Evolutionary conservation across 1,139 yeast species (phyloP).

Genomic region (Zygotorulaspora mrakii): DNA sequence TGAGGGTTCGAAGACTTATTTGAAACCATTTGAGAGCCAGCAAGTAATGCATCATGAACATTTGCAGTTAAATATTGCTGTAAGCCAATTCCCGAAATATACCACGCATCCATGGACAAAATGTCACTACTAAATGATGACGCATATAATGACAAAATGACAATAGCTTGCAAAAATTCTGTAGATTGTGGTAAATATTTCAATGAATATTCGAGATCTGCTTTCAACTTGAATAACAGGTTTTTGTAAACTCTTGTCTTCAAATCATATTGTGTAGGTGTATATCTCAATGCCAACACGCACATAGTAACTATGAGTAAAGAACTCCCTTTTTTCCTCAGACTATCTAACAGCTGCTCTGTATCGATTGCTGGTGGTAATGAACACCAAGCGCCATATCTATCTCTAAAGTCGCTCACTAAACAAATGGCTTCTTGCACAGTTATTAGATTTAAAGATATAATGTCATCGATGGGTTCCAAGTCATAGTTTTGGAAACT

Average conservation of each 20-base stretch:
- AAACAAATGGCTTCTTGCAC: slow-evolving; percentile 48
- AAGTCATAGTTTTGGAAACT: slow-evolving; percentile 8
- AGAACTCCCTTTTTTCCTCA: slow-evolving; percentile 51
- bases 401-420: slow-evolving; percentile 56
- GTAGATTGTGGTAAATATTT: slow-evolving; percentile 44
- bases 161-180: slow-evolving; percentile 64
- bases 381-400: slow-evolving; percentile 77
- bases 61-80: slow-evolving; percentile 19
- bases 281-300: slow-evolving; percentile 50
- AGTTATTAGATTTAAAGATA: slow-evolving; percentile 49
- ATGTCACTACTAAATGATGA: slow-evolving; percentile 46
- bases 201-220: slow-evolving; percentile 47
- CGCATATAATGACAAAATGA: slow-evolving; percentile 59
- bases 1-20: neutral
- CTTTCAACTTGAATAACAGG: slow-evolving; percentile 38
- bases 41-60: slow-evolving; percentile 14
- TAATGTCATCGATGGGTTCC: slow-evolving; percentile 40
- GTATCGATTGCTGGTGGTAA: slow-evolving; percentile 57
- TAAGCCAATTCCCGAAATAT: slow-evolving; percentile 23
- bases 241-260: slow-evolving; percentile 39
- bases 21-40: slow-evolving; percentile 3
- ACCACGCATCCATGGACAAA: slow-evolving; percentile 26
- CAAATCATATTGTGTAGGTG: slow-evolving; percentile 39
- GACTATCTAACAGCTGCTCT: slow-evolving; percentile 48
- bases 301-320: slow-evolving; percentile 65